Conservation (phyloP, 805 yeast species). For the Peterozyma xylosa region DNA sequence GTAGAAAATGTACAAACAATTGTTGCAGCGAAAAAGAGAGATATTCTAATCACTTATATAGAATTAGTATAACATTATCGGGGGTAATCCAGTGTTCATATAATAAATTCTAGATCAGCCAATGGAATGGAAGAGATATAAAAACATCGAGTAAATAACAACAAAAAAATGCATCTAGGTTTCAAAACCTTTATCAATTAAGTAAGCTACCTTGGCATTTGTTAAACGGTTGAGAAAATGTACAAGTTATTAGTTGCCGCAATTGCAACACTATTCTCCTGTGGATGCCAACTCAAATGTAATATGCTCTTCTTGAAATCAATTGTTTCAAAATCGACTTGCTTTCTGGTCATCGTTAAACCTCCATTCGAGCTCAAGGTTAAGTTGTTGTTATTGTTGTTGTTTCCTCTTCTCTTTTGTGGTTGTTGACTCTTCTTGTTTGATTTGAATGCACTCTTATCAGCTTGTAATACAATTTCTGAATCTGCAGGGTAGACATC, state of each 20-base stretch:
- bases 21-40: too few species aligned
- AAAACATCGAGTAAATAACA: neutral
- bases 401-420: constrained; percentile 32
- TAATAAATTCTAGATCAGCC: neutral
- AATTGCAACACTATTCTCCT: constrained; percentile 92
- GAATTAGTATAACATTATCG: too few species aligned
- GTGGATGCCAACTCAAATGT: constrained; percentile 98
- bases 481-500: constrained; percentile 29
- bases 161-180: neutral
- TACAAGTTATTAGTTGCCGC: constrained; percentile 96
- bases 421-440: constrained; percentile 36
- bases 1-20: too few species aligned
- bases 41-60: too few species aligned
- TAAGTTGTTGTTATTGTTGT: constrained; percentile 11
- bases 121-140: neutral
- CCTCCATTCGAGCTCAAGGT: constrained; percentile 2
- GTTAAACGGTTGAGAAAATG: constrained; percentile 67
- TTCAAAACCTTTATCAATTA: neutral
- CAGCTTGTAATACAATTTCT: constrained; percentile 91
- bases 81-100: neutral
- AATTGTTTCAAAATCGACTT: constrained; percentile 68
- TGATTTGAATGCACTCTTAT: constrained; percentile 89
- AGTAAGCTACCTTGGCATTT: neutral
- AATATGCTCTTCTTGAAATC: constrained; percentile 93
- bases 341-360: constrained; percentile 40